These are phyloP conservation scores for Vitellaria paradoxa DNA, from an alignment of 179 eudicot species.

Conservation along the genomic window DNA sequence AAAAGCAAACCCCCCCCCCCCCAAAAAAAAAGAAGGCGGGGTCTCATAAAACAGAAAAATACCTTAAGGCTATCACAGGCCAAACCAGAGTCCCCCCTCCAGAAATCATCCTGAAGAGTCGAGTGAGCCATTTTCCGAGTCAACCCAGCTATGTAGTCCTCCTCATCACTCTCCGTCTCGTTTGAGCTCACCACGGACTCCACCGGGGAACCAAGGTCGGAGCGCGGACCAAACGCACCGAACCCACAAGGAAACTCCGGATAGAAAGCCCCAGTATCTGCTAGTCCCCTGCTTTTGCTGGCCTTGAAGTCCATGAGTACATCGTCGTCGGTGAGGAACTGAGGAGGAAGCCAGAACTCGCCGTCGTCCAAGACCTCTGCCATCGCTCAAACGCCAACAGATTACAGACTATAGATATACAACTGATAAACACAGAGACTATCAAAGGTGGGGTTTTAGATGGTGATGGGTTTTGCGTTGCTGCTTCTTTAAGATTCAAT, in stretches of 20 bases:
- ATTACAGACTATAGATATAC: no score
- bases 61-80: slow-evolving; percentile 21
- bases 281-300: not conserved
- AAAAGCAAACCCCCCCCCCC: no score
- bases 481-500: slow-evolving; percentile 33
- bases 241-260: slow-evolving; percentile 17
- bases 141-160: slow-evolving; percentile 36
- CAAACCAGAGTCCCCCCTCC: not conserved
- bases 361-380: slow-evolving; percentile 56
- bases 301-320: slow-evolving; percentile 38
- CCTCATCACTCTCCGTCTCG: slow-evolving; percentile 69
- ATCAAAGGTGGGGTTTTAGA: no score
- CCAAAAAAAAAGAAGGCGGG: not conserved
- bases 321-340: slow-evolving; percentile 72
- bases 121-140: slow-evolving; percentile 36
- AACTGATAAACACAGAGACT: no score
- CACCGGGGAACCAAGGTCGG: slow-evolving; percentile 41
- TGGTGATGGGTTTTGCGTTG: slow-evolving; percentile 8
- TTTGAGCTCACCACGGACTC: slow-evolving; percentile 25
- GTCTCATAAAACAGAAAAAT: not conserved
- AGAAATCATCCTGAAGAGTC: slow-evolving; percentile 21
- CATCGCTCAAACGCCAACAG: slow-evolving; percentile 22
- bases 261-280: slow-evolving; percentile 1
- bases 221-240: slow-evolving; percentile 24
- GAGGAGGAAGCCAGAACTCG: slow-evolving; percentile 76